These are phyloP conservation scores for Melastoma malabathricum DNA, from an alignment of 345 rosid species.

Conservation along the genomic window DNA sequence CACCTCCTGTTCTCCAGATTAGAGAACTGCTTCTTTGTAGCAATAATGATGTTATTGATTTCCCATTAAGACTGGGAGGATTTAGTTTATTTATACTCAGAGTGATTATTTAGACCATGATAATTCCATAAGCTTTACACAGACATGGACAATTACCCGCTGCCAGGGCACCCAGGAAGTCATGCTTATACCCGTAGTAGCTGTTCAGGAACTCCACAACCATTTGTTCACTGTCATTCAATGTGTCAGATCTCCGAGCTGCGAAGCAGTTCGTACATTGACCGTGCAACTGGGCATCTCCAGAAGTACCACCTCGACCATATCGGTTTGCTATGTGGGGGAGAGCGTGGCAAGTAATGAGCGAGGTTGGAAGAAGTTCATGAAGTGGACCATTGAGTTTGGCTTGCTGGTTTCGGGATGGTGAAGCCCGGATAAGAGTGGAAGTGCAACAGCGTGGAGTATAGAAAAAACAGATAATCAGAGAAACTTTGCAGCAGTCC, in stretches of 20 bases:
- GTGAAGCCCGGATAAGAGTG: conserved; percentile 35
- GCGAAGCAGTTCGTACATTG: conserved; percentile 30
- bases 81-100: too few species aligned
- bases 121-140: too few species aligned
- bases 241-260: conserved; percentile 15
- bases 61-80: too few species aligned
- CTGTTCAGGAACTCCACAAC: too few species aligned
- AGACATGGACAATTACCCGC: too few species aligned
- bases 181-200: too few species aligned
- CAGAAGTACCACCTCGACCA: conserved; percentile 51
- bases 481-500: conserved; percentile 12
- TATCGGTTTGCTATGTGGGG: conserved; percentile 27
- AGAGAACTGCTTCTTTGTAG: too few species aligned
- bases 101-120: too few species aligned
- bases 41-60: too few species aligned
- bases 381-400: background rate
- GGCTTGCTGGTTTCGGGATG: conserved; percentile 23
- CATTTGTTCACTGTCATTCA: conserved; percentile 4
- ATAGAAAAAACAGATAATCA: conserved; percentile 27
- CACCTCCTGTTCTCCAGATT: too few species aligned
- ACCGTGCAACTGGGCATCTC: conserved; percentile 31
- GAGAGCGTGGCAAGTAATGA: background rate
- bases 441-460: conserved; percentile 31
- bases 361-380: background rate
- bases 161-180: too few species aligned